Evolutionary conservation across 495 filamentous ascomycete species (phyloP).

Genomic region (Penicillium ochrochloron): DNA sequence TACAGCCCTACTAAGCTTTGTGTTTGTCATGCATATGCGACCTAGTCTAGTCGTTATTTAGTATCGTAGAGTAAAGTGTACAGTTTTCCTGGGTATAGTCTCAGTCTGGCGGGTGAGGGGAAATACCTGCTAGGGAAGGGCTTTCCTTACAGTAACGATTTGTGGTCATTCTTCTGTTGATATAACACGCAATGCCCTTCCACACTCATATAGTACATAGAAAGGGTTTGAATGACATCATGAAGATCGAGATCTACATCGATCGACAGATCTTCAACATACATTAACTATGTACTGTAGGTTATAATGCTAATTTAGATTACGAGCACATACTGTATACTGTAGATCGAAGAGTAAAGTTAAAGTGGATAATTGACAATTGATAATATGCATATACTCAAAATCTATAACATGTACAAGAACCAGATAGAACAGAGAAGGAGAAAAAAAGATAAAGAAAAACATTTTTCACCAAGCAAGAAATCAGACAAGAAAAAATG

Average conservation of each 20-base stretch:
- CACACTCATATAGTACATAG: background rate
- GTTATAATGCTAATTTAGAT: background rate
- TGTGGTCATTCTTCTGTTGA: no score
- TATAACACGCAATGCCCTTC: no score
- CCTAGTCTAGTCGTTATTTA: background rate
- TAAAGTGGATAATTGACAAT: background rate
- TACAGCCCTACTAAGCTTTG: no score
- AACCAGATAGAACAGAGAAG: background rate
- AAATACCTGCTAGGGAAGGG: no score
- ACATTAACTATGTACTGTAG: no score
- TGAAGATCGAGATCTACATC: no score
- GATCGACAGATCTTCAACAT: no score
- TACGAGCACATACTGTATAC: no score
- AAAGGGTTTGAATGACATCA: background rate
- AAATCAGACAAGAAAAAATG: conserved; percentile 1
- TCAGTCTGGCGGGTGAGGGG: no score
- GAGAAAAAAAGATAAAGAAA: background rate
- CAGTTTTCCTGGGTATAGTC: background rate
- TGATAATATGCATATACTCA: background rate
- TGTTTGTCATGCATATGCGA: background rate
- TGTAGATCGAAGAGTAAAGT: background rate
- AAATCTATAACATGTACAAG: conserved; percentile 14
- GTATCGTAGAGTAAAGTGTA: background rate
- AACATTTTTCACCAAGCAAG: conserved; percentile 3
- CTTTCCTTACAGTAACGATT: background rate